Base-by-base conservation (phyloP, 257 asterid genomes). In the Mentha longifolia region DNA sequence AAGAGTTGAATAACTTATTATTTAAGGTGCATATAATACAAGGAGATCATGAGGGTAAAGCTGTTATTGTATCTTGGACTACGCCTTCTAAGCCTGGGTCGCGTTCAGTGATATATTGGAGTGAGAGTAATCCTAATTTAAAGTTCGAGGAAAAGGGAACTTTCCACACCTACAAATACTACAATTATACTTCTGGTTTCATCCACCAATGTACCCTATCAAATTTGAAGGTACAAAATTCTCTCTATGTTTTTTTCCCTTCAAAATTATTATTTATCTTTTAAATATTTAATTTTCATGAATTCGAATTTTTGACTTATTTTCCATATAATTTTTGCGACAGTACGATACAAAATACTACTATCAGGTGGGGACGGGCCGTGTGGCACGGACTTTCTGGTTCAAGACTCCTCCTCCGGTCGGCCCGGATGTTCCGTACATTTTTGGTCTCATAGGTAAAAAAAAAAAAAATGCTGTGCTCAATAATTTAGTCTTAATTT, bases 391-490 rank as follows among this genome's bases (percentile, higher is more conserved):
- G 46, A 84, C 79, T 7, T 90, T 90, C 76, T 88, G 91, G 89
- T 90, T 90, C 72, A 47, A 20, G 1, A 88, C 95, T 20, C 95
- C 96, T 14, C 95, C 91, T 13, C 67, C 49, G 61, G 82, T 85
- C 43, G 92, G 96, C 2, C 95, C 91, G 13, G 96, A 90, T 65
- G 91, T 79, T 52, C 92, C 95, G 0, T 86, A 90, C 50, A 88
- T 88, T 1, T 90, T 90, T 74, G 96, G 96, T 42, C 86, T 90
- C 7, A 87, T 89, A 67, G n/a, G n/a, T n/a, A n/a, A n/a, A n/a
- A n/a, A n/a, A n/a, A n/a, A n/a, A n/a, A n/a, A n/a, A n/a, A n/a
- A n/a, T n/a, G n/a, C n/a, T n/a, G n/a, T n/a, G n/a, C n/a, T n/a
- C n/a, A n/a, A n/a, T n/a, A n/a, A n/a, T n/a, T n/a, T n/a, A n/a